Percentiles rank a stretch among this genome's conserved stretches.
Evolutionary conservation across 306 rosid species (phyloP).

Genomic region (Cyclanthera cordifolia): DNA sequence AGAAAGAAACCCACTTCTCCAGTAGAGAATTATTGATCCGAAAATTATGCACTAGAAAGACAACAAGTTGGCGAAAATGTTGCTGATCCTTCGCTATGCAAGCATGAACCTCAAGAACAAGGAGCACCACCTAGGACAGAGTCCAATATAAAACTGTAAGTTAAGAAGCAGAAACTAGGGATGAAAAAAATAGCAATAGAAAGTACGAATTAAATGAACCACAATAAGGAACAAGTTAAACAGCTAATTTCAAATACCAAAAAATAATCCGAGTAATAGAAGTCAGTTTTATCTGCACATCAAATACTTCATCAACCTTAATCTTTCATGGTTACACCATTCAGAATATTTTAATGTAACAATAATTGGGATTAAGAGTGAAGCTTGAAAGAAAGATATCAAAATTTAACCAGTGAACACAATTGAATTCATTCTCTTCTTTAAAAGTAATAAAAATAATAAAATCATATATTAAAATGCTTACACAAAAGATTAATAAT

Average conservation of each 20-base stretch:
- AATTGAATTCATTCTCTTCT: not conserved
- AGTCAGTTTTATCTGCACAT: not conserved
- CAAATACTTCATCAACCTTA: not conserved
- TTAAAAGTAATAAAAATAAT: not conserved
- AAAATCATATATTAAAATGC: not conserved
- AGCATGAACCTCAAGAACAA: constrained; percentile 92
- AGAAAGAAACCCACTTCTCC: constrained; percentile 51
- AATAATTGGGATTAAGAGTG: not conserved
- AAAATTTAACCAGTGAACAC: not conserved
- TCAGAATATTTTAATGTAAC: not conserved
- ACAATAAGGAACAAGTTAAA: not conserved
- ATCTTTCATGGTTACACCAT: constrained; percentile 6
- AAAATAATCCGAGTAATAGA: not conserved
- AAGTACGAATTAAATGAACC: not conserved
- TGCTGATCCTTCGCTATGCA: constrained; percentile 76
- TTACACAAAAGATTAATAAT: not conserved
- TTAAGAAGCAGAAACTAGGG: not conserved
- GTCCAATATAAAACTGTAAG: constrained; percentile 12
- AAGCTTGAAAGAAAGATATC: not conserved
- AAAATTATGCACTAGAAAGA: constrained; percentile 69
- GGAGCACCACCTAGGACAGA: constrained; percentile 70
- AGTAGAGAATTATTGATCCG: constrained; percentile 67
- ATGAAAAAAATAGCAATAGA: not conserved
- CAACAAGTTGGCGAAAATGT: constrained; percentile 78
- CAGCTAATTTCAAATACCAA: not conserved